phyloP scores from a whole-genome alignment of 208 protist species.

The Vickermania ingenoplastis region DNA sequence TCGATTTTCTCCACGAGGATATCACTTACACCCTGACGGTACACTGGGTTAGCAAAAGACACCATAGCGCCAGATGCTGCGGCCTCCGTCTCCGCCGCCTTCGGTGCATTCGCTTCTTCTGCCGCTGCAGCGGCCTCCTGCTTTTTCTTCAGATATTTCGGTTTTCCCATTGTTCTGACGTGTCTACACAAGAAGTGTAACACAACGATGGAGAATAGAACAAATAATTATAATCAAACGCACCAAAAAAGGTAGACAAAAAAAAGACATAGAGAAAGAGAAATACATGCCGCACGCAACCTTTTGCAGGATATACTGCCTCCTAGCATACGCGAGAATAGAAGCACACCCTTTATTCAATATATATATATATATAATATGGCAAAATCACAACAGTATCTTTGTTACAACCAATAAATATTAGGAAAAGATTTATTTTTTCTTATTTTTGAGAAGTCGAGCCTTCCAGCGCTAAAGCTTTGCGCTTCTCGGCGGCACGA shows the following conservation, averaged over 20 bases:
- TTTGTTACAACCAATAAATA: neutral
- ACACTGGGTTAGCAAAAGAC: conserved; percentile 67
- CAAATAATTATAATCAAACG: neutral
- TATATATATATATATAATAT: no score
- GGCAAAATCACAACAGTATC: conserved; percentile 10
- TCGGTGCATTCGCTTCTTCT: conserved; percentile 12
- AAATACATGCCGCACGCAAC: neutral
- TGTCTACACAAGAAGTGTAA: conserved; percentile 4
- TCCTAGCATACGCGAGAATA: no score
- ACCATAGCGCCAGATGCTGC: conserved; percentile 74
- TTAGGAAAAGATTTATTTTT: no score
- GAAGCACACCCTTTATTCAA: no score
- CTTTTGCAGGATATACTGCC: no score
- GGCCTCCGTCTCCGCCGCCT: conserved; percentile 13
- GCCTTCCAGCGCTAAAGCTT: no score
- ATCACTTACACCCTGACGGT: conserved; percentile 77
- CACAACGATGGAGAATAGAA: conserved; percentile 1
- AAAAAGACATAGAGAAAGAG: conserved; percentile 4
- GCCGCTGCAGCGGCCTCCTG: conserved; percentile 31
- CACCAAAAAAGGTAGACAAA: neutral
- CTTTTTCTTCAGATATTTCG: conserved; percentile 81
- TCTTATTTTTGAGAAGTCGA: no score
- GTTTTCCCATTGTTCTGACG: conserved; percentile 54
- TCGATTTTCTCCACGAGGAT: conserved; percentile 84
- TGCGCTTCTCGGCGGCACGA: conserved; percentile 29